Conservation (phyloP, 352 stramenopile species). For the Phytophthora pseudosyringae region DNA sequence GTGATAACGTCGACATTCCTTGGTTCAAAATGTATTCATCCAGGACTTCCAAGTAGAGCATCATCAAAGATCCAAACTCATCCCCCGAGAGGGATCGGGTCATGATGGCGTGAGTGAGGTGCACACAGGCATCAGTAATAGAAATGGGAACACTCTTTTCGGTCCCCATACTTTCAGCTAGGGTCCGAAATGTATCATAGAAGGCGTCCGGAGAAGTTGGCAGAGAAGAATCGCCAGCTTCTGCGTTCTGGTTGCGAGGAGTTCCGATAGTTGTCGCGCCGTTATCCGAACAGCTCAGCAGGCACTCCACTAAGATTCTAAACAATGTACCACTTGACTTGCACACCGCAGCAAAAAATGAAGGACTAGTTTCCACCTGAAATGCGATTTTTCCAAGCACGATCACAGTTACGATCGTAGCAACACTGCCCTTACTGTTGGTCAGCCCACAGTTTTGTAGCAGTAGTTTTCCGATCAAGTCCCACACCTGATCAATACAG, state of each 20-base stretch:
- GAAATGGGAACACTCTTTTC: constrained; percentile 3
- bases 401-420: constrained; percentile 43
- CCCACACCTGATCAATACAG: constrained; percentile 67
- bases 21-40: constrained; percentile 40
- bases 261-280: not conserved
- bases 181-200: constrained; percentile 16
- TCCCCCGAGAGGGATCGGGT: constrained; percentile 55
- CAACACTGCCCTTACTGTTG: constrained; percentile 16
- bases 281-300: constrained; percentile 9
- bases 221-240: not conserved
- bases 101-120: constrained; percentile 49
- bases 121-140: constrained; percentile 44
- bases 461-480: constrained; percentile 64
- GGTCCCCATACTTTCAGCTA: constrained; percentile 20
- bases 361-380: constrained; percentile 49
- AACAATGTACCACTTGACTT: constrained; percentile 58
- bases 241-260: not conserved
- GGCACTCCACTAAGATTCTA: constrained; percentile 44
- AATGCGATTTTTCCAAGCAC: constrained; percentile 60
- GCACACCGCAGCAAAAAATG: constrained; percentile 64
- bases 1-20: constrained; percentile 1
- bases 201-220: not conserved
- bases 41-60: constrained; percentile 66
- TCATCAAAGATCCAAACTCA: constrained; percentile 67
- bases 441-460: constrained; percentile 48